Evolutionary conservation across 306 rosid genomes (phyloP).

Genomic region (Fagus sylvatica): DNA sequence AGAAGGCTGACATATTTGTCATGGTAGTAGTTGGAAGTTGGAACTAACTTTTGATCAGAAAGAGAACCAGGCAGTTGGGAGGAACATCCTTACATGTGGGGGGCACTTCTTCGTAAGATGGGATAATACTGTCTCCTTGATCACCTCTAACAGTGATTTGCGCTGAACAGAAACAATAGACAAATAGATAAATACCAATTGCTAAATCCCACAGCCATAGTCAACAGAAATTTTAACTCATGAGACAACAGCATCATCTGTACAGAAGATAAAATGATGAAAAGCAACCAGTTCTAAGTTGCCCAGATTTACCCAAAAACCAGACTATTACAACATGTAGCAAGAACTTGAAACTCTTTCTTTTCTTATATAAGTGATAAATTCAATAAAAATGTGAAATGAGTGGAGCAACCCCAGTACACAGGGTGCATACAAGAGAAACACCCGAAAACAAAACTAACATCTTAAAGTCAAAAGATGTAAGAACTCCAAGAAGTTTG

Average conservation of each 20-base stretch:
- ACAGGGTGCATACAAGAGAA: no score
- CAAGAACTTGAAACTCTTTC: background rate
- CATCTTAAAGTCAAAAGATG: no score
- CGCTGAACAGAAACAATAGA: constrained; percentile 53
- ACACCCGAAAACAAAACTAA: no score
- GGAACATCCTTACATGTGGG: constrained; percentile 69
- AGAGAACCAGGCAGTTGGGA: constrained; percentile 6
- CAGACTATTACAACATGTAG: background rate
- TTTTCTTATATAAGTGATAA: no score
- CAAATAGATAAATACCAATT: constrained; percentile 11
- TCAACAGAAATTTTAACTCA: constrained; percentile 9
- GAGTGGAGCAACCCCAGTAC: no score
- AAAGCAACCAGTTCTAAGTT: background rate
- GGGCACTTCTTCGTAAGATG: constrained; percentile 86
- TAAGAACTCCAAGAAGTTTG: no score
- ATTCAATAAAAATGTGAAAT: no score
- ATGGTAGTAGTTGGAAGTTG: constrained; percentile 2
- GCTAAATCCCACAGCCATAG: constrained; percentile 8
- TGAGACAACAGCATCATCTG: constrained; percentile 8
- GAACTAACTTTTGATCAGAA: constrained; percentile 14
- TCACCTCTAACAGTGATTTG: constrained; percentile 79
- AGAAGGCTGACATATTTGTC: constrained; percentile 15
- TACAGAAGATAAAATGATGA: background rate
- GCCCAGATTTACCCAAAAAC: background rate
- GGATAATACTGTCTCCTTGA: constrained; percentile 90